A percentile compares a stretch with the other conserved stretches of the same genome.
Conservation (phyloP, 2,329 filamentous ascomycete species). For the Rachicladosporium sp. region DNA sequence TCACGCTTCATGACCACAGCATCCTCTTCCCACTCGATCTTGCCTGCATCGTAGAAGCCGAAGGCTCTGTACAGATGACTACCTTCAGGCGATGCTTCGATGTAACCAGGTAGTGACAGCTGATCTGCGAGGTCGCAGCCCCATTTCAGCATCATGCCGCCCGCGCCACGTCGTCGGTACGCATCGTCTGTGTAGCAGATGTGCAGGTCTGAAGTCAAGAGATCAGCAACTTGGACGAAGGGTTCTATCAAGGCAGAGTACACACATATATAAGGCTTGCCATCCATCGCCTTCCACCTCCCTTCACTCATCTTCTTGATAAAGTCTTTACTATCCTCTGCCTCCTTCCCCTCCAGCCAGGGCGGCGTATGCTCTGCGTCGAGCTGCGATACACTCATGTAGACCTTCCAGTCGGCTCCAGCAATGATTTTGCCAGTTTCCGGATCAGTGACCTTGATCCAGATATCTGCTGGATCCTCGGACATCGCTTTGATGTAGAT, state of each 20-base stretch:
- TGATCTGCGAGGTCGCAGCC: constrained; percentile 23
- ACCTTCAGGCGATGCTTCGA: constrained; percentile 17
- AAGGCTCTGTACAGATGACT: constrained; percentile 15
- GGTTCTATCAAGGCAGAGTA: no score
- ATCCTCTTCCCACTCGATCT: no score
- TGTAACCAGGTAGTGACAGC: constrained; percentile 20
- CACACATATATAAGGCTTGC: no score
- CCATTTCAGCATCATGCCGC: constrained; percentile 24
- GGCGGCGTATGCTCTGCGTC: constrained; percentile 7
- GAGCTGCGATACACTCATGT: constrained; percentile 8
- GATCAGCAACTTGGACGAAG: no score
- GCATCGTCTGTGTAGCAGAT: no score
- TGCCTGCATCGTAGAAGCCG: constrained; percentile 12
- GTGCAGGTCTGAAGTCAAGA: no score
- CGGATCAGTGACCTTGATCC: constrained; percentile 20
- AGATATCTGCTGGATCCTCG: constrained; percentile 15
- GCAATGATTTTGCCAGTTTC: constrained; percentile 17
- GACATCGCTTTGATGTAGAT: constrained; percentile 9
- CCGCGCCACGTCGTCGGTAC: constrained; percentile 1
- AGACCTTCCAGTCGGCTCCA: constrained; percentile 21
- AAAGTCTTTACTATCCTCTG: background rate
- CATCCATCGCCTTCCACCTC: no score
- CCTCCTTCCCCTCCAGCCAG: constrained; percentile 8
- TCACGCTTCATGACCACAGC: no score
- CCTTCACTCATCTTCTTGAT: no score